These are phyloP conservation scores for Mycena venus DNA, from an alignment of 768 basidiomycete species.

Conservation along the genomic window DNA sequence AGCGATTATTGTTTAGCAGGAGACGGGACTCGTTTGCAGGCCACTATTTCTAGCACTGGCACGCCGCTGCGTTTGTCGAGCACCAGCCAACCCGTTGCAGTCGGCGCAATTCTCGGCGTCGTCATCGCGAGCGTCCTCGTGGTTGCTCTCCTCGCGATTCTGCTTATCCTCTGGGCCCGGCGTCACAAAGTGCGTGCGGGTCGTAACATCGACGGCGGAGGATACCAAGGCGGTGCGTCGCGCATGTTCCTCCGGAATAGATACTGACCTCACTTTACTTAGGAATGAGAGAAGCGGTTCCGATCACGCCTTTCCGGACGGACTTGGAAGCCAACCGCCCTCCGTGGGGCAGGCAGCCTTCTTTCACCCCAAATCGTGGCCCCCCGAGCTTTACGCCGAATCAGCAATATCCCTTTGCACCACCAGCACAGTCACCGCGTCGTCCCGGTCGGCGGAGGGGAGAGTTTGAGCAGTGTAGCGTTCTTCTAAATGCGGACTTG, in stretches of 20 bases:
- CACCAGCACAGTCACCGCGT: neutral
- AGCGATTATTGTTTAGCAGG: neutral
- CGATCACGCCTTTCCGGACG: neutral
- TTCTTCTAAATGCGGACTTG: neutral
- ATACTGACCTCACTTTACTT: neutral
- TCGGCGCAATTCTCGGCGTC: conserved; percentile 1
- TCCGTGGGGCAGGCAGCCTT: neutral
- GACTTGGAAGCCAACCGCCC: conserved; percentile 15
- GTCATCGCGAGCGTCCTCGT: conserved; percentile 7
- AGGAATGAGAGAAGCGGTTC: neutral
- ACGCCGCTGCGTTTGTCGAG: neutral
- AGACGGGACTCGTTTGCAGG: neutral
- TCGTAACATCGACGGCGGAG: neutral
- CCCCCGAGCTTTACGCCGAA: neutral
- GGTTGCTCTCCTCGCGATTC: neutral
- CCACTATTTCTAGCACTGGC: neutral
- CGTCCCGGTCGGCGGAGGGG: neutral
- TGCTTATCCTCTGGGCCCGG: neutral
- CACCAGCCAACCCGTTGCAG: neutral
- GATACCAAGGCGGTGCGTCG: neutral
- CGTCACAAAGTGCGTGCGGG: neutral
- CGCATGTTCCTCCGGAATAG: neutral
- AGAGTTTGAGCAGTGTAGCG: neutral
- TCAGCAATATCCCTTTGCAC: conserved; percentile 1
- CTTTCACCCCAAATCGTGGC: too few species aligned